A percentile compares a stretch with the other conserved stretches of the same genome.
Conservation (phyloP, 2,329 filamentous ascomycete genomes). For the Fusarium sp. region DNA sequence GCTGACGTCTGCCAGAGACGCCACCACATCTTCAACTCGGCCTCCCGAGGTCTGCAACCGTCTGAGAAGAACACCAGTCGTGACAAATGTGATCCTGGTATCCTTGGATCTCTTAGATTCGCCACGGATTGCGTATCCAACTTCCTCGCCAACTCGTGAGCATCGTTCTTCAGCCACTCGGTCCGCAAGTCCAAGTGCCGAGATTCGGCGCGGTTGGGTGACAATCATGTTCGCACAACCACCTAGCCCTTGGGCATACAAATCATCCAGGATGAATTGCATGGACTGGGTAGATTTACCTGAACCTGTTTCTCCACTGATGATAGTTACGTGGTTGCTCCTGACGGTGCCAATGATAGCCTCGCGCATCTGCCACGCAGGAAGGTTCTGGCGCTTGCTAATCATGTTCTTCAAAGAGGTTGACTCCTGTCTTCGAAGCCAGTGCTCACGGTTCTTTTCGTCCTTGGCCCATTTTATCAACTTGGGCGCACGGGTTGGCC, state of each 20-base stretch:
- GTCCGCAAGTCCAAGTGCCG: conserved; percentile 91
- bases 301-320: conserved; percentile 95
- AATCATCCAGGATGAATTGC: conserved; percentile 92
- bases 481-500: conserved; percentile 61
- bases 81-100: conserved; percentile 98
- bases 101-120: conserved; percentile 83
- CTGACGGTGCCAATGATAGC: conserved; percentile 80
- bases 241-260: conserved; percentile 81
- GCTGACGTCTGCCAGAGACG: conserved; percentile 87
- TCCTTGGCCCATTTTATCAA: conserved; percentile 74
- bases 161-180: conserved; percentile 94
- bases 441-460: conserved; percentile 70
- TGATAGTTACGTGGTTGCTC: conserved; percentile 88
- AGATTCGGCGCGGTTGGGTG: conserved; percentile 94
- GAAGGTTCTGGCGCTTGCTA: conserved; percentile 75
- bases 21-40: conserved; percentile 79
- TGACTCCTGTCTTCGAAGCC: conserved; percentile 74
- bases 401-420: conserved; percentile 80
- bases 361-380: conserved; percentile 87
- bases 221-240: conserved; percentile 89
- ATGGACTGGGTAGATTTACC: conserved; percentile 98
- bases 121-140: conserved; percentile 95
- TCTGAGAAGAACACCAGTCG: conserved; percentile 92
- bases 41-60: conserved; percentile 92
- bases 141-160: conserved; percentile 82